Percentiles rank a stretch among this genome's conserved stretches.
These are phyloP conservation scores for Boletus subcaerulescens DNA, from an alignment of 768 basidiomycete genomes.

Conservation along the genomic window DNA sequence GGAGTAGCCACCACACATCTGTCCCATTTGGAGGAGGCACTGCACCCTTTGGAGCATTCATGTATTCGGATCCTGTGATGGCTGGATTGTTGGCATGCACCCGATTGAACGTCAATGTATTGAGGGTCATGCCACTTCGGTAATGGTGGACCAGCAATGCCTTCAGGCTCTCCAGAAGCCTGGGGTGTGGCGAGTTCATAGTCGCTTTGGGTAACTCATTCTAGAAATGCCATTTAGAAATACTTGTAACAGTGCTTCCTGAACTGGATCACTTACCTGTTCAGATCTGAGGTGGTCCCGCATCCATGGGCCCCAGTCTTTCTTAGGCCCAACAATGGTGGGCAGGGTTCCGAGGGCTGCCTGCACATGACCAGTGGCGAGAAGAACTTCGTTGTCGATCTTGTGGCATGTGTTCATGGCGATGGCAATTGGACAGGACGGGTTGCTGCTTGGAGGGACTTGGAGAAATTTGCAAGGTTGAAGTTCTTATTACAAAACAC, in stretches of 20 bases:
- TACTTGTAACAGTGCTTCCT: not conserved
- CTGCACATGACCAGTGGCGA: too few species aligned
- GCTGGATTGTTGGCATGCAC: too few species aligned
- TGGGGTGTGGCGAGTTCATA: not conserved
- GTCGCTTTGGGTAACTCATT: not conserved
- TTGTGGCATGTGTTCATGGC: too few species aligned
- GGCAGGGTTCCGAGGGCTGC: too few species aligned
- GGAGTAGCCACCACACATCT: not conserved
- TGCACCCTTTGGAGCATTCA: not conserved
- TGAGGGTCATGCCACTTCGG: not conserved
- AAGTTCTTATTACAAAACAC: too few species aligned
- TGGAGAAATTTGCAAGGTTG: too few species aligned
- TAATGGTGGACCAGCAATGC: not conserved
- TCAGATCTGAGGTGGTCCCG: not conserved
- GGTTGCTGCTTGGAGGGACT: too few species aligned
- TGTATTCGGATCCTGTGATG: not conserved
- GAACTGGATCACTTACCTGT: not conserved
- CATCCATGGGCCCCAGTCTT: too few species aligned
- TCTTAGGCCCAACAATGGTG: too few species aligned
- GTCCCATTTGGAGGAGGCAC: not conserved
- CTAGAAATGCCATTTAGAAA: not conserved
- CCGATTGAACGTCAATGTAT: too few species aligned
- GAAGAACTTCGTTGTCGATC: too few species aligned
- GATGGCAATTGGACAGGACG: too few species aligned
- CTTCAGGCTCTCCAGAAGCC: not conserved